A percentile compares a stretch with the other conserved stretches of the same genome.
Conservation (phyloP, 129 eudicot genomes). For the Heracleum sosnowskyi region DNA sequence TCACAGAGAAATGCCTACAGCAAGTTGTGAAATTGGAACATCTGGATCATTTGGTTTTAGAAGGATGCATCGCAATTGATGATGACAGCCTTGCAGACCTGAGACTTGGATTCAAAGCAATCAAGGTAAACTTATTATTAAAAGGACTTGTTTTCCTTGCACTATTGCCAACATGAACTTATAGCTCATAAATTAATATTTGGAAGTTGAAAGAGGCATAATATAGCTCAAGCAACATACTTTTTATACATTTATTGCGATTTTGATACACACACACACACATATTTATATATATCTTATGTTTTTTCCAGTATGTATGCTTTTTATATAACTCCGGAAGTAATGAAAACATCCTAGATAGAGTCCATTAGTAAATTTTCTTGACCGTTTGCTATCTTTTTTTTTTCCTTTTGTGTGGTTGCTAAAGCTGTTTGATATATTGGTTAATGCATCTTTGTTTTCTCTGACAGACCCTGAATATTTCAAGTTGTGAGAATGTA, state of each 20-base stretch:
- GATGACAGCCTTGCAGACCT: slow-evolving; percentile 61
- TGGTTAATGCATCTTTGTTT: slow-evolving; percentile 6
- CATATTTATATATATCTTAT: too few species aligned
- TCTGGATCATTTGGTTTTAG: slow-evolving; percentile 73
- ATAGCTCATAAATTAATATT: neutral
- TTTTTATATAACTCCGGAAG: neutral
- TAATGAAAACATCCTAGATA: neutral
- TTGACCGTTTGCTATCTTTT: slow-evolving; percentile 1
- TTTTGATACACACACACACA: too few species aligned
- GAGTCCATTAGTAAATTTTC: neutral
- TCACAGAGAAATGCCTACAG: slow-evolving; percentile 69
- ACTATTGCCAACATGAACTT: neutral
- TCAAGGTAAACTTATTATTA: slow-evolving; percentile 44
- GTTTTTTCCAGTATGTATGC: neutral
- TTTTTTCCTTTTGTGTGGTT: too few species aligned
- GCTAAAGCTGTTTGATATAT: slow-evolving; percentile 3
- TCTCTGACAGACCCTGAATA: slow-evolving; percentile 57
- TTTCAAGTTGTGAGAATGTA: slow-evolving; percentile 69
- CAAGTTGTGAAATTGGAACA: slow-evolving; percentile 54
- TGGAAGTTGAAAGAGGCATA: neutral
- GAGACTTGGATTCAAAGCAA: slow-evolving; percentile 68
- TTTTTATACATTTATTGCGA: neutral
- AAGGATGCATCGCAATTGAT: slow-evolving; percentile 87
- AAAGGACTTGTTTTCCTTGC: neutral
- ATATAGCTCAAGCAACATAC: neutral